Evolutionary conservation across 768 basidiomycete genomes (phyloP), one percentile per base, ranked within the genome.

Genomic region (Lanmaoa pseudosensibilis): DNA sequence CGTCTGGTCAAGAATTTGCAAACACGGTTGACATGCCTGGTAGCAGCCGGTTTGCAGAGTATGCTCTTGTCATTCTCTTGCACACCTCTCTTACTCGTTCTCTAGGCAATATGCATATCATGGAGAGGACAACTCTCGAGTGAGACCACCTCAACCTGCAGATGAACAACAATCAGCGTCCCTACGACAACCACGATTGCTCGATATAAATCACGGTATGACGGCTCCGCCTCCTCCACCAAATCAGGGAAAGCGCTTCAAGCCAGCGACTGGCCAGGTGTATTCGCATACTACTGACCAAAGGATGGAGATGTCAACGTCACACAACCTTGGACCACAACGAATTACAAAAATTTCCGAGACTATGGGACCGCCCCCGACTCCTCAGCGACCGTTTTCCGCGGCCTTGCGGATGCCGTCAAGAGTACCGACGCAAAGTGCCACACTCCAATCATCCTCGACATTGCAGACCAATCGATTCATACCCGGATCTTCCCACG

Each of bases 31-130:
- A 77, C 43, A 76, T 78, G 56, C 83, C 84, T 21, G 75, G 77
- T 25, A 80, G 81, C 18, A 80, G 78, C 63, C 75, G 77, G 46
- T 80, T 84, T 61, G 64, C 70, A 41, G 73, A 83, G 85, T 84
- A 73, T 52, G 73, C 64, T 40, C 48, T 47, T 30, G 43, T 51
- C 7, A 25, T 52, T 21, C 41, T 45, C 19, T 39, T 64, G 67
- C 45, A 18, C 49, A 32, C 38, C 52, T 37, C 36, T 52, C 59
- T 59, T 21, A 55, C 47, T 27, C n/a, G n/a, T 43, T 50, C 25
- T 50, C 61, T 50, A 92, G 90, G 56, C 82, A 87, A 70, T 92
- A 84, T 67, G 81, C 83, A n/a, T 91, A 87, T 68, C 73, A 69
- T 5, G 80, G 80, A 23, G 77, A 80, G 23, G 74, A 77, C 19